phyloP scores from a whole-genome alignment of 305 asterid genomes.

The Fraxinus nigra region DNA sequence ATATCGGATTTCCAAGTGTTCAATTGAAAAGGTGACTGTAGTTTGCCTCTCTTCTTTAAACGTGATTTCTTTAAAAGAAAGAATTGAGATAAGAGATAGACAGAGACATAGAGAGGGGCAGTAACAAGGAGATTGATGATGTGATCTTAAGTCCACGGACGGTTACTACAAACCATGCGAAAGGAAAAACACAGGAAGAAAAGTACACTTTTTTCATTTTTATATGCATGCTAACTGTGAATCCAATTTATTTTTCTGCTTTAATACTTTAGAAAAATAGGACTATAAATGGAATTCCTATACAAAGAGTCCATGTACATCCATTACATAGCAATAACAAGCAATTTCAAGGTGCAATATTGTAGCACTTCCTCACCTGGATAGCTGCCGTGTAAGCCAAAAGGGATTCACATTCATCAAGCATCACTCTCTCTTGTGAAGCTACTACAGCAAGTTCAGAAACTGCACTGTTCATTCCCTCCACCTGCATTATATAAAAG shows the following conservation, averaged over 20 bases:
- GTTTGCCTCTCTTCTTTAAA: not conserved
- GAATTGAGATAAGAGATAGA: not conserved
- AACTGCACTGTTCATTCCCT: slow-evolving; percentile 12
- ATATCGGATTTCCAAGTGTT: not conserved
- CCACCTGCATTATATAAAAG: slow-evolving; percentile 13
- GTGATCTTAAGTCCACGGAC: not conserved
- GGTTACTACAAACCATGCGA: not conserved
- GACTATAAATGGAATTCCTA: not conserved
- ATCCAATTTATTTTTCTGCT: not conserved
- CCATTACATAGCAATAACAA: not conserved
- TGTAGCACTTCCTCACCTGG: slow-evolving; percentile 5
- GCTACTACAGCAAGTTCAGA: slow-evolving; percentile 18
- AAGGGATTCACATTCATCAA: slow-evolving; percentile 18
- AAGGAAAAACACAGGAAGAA: not conserved
- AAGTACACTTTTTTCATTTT: not conserved
- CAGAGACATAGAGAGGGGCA: not conserved
- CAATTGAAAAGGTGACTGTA: not conserved
- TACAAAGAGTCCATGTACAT: not conserved
- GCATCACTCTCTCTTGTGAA: slow-evolving; percentile 24
- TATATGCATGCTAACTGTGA: not conserved
- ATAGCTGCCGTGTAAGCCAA: slow-evolving; percentile 10
- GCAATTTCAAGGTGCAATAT: not conserved
- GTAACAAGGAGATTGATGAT: not conserved
- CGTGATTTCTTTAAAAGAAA: not conserved
- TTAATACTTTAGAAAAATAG: not conserved